phyloP scores from a whole-genome alignment of 345 rosid genomes.

The Boechera divaricarpa region DNA sequence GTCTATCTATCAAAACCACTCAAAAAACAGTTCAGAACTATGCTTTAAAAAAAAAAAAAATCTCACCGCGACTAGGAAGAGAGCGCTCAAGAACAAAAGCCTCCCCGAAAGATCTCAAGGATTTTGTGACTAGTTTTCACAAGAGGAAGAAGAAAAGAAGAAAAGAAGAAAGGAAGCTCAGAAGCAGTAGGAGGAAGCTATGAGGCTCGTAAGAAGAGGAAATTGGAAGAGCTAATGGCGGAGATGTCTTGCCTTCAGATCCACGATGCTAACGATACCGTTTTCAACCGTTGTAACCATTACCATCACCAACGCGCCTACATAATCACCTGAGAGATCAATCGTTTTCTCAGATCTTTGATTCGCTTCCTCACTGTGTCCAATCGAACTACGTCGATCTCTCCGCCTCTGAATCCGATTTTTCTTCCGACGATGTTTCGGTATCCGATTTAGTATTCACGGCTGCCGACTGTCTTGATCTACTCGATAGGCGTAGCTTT shows the following conservation, averaged over 20 bases:
- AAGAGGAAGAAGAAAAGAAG: conserved; percentile 99
- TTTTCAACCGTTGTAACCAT: conserved; percentile 39
- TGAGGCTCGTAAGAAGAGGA: conserved; percentile 66
- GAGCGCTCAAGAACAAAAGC: conserved; percentile 82
- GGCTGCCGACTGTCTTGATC: conserved; percentile 48
- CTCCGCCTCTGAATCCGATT: conserved; percentile 46
- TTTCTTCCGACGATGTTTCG: conserved; percentile 36
- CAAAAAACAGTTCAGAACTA: too few relatives aligned
- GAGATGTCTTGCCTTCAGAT: conserved; percentile 54
- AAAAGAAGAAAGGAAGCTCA: conserved; percentile 90
- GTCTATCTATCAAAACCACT: too few relatives aligned
- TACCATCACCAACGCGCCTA: conserved; percentile 40
- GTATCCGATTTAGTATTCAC: conserved; percentile 46
- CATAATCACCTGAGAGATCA: conserved; percentile 34
- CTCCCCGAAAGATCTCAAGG: conserved; percentile 85
- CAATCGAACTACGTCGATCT: conserved; percentile 43
- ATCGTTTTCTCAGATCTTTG: conserved; percentile 36
- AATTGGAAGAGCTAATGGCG: conserved; percentile 39
- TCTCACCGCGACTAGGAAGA: conserved; percentile 37
- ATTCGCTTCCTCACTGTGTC: conserved; percentile 50
- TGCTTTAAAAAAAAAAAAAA: too few relatives aligned
- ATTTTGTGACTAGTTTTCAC: conserved; percentile 91
- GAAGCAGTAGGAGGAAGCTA: conserved; percentile 68
- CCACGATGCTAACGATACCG: conserved; percentile 45
- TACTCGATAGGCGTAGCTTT: conserved; percentile 60